A percentile compares a stretch with the other conserved stretches of the same genome.
Evolutionary conservation across 1,284 basidiomycete species (phyloP).

Genomic region (Melampsora americana): DNA sequence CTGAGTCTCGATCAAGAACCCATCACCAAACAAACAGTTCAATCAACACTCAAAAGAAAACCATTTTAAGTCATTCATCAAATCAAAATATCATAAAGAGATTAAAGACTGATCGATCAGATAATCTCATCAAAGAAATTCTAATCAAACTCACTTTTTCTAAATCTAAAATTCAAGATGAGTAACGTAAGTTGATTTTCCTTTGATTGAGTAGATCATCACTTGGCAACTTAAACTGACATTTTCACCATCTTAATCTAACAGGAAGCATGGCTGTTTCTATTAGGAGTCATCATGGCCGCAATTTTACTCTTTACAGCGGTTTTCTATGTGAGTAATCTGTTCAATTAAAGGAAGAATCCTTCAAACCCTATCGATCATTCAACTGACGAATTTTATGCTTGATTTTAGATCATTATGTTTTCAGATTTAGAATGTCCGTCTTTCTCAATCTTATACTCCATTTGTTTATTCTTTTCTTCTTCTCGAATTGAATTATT

Average conservation of each 20-base stretch:
- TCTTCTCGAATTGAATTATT: no score
- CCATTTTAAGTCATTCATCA: no score
- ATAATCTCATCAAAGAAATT: no score
- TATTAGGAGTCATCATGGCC: conserved; percentile 87
- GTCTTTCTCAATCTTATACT: no score
- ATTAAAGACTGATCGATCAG: no score
- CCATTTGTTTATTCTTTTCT: no score
- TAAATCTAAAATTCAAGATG: not conserved
- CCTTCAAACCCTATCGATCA: not conserved
- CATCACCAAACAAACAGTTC: no score
- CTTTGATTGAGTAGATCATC: not conserved
- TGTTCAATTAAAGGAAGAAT: not conserved
- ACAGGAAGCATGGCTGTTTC: conserved; percentile 83
- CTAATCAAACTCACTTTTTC: no score
- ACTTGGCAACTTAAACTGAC: not conserved
- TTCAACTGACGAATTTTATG: no score
- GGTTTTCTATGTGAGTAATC: conserved; percentile 86
- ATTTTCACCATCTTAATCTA: conserved; percentile 44
- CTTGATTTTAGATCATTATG: conserved; percentile 83
- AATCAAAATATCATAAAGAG: no score
- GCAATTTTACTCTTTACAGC: conserved; percentile 90
- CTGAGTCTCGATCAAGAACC: no score
- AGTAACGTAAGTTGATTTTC: not conserved
- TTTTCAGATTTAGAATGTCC: conserved; percentile 90
- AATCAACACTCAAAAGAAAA: no score